Evolutionary conservation across 108 stramenopile species (phyloP), one percentile per base, ranked within the genome.

Genomic region (Cyclostephanos tholiformis): DNA sequence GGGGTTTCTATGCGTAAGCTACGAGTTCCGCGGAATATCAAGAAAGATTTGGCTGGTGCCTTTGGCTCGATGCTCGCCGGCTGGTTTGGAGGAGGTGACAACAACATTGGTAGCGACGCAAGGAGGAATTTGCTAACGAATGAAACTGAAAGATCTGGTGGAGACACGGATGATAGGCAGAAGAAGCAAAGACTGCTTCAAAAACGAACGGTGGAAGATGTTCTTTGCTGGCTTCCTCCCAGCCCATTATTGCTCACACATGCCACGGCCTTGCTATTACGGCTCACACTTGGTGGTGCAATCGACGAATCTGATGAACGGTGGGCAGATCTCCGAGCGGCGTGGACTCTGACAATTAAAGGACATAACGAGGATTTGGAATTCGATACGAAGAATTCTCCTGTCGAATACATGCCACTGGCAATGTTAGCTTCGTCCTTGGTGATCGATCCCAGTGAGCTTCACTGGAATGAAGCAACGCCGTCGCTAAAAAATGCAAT

Each of bases 191-290:
- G 43, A 69, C 71, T 13, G 65, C 13, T 13, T 65, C 13, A 77
- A 65, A 80, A 60, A 82, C 19, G 86, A 51, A 77, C 86, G 2
- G 44, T 80, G 17, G 89, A 90, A 62, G 93, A 91, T 65, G 85
- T 87, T 14, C 70, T 94, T 38, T 89, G 89, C 0, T 92, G 93
- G 91, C 66, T 94, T 26, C 93, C 93, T 61, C 93, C 93, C 11
- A 90, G 88, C 11, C 91, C 91, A 8, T 66, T 75, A 35, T 69
- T 95, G 20, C 69, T 91, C 14, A 67, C 85, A 0, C 86, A 92
- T 49, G 90, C 93, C 20, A 95, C 91, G 39, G 66, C 90, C 4
- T 55, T 92, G 25, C 61, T 95, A 41, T 80, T 92, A 11, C 89
- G 91, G 25, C 64, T 95, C 11, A 95, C 93, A 17, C 68, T 95